Evolutionary conservation across 164 flowering plant genomes (phyloP), one percentile per base, ranked within the genome.

Genomic region (Aristolochia contorta): DNA sequence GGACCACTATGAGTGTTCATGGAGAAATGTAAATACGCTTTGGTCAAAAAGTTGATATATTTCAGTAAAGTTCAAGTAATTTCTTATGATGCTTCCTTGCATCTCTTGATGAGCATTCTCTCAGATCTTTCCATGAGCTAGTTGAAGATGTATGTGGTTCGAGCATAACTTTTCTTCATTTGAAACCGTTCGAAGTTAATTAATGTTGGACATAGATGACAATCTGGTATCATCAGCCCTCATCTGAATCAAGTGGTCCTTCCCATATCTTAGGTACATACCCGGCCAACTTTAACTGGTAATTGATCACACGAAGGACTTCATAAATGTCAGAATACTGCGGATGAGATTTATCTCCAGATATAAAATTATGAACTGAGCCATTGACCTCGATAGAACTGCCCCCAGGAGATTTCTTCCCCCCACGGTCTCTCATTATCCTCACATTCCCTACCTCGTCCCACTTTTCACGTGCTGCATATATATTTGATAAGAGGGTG

Each of bases 401-500:
- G 48, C 72, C 76, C 9, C 86, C 87, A 6, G 83, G 69, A 59
- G 64, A 62, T 72, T 82, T 84, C 67, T 69, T 76, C 16, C 79
- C 79, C 50, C 82, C 79, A 1, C 65, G 65, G 48, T 75, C 80
- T 58, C 76, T 78, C 94, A 87, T 81, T 59, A 54, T 23, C 65
- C 94, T 81, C 20, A 78, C 64, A 69, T 57, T 57, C 60, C 82
- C 61, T 30, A 75, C 77, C 52, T 80, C 79, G 46, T 65, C 57
- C 94, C 86, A 87, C 64, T 59, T 68, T 20, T 84, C 84, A 56
- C 54, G 45, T 9, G 82, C 63, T 54, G 86, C 78, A 71, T 82
- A 86, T 62, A 73, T 74, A 54, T 86, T 84, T 0, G 88, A 82
- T 25, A 84, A 54, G 62, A 82, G 73, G 19, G 74, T 59, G 67